phyloP scores from a whole-genome alignment of 257 asterid genomes.

The Solanum clarkiae region DNA sequence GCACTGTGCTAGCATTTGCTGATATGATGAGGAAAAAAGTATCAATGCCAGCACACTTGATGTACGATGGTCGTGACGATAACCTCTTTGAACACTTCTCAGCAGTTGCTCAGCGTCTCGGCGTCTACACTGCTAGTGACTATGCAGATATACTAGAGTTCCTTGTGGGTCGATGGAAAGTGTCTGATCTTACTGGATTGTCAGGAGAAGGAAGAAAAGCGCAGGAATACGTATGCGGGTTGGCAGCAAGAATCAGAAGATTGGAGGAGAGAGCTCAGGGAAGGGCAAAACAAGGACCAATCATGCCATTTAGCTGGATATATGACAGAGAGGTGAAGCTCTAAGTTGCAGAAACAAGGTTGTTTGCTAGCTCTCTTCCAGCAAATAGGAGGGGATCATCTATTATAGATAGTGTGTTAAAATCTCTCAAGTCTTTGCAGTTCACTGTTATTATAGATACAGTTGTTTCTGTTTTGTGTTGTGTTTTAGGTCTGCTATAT shows the following conservation, averaged over 20 bases:
- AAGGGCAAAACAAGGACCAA: conserved; percentile 39
- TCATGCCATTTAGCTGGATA: conserved; percentile 58
- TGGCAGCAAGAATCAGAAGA: conserved; percentile 52
- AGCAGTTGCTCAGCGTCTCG: conserved; percentile 61
- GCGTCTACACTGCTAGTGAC: conserved; percentile 63
- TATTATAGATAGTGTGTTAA: neutral
- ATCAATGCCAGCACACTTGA: conserved; percentile 82
- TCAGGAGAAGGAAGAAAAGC: conserved; percentile 56
- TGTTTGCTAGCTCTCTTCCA: neutral
- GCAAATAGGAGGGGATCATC: neutral
- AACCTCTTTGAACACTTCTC: conserved; percentile 59
- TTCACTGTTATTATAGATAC: conserved; percentile 22
- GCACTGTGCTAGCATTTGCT: conserved; percentile 52
- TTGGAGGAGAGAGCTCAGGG: conserved; percentile 62
- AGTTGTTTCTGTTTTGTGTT: conserved; percentile 5
- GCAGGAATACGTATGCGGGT: conserved; percentile 62
- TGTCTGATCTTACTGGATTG: conserved; percentile 38
- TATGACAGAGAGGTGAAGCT: conserved; percentile 58
- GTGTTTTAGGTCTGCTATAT: conserved; percentile 1
- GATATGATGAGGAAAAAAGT: conserved; percentile 85
- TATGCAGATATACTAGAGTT: conserved; percentile 71
- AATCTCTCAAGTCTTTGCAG: neutral
- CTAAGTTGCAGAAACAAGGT: conserved; percentile 7
- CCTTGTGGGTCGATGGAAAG: conserved; percentile 61
- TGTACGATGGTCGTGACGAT: conserved; percentile 69